Percentiles rank a stretch among this genome's conserved stretches.
These are phyloP conservation scores for Tulasnella sp. DNA, from an alignment of 768 basidiomycete genomes.

Conservation along the genomic window DNA sequence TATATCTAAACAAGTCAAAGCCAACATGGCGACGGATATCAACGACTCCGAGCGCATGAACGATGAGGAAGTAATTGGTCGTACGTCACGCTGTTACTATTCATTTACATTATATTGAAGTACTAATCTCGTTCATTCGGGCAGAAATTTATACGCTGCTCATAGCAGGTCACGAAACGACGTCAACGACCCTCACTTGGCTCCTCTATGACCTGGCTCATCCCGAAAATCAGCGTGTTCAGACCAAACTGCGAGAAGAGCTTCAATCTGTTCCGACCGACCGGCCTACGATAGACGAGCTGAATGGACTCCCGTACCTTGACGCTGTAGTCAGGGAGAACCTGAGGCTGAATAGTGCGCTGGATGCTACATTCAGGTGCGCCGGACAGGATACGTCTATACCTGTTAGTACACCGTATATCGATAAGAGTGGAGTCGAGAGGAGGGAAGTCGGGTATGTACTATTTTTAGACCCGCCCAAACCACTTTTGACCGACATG, in stretches of 20 bases:
- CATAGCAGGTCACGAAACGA: conserved; percentile 61
- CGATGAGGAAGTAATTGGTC: conserved; percentile 64
- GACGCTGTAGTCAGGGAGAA: conserved; percentile 37
- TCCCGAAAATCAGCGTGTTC: conserved; percentile 41
- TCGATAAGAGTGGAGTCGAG: conserved; percentile 27
- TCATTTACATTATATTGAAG: not conserved
- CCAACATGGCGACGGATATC: conserved; percentile 66
- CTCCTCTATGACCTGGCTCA: conserved; percentile 16
- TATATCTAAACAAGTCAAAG: conserved; percentile 46
- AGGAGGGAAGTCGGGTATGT: conserved; percentile 14
- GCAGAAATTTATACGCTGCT: not conserved
- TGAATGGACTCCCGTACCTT: conserved; percentile 42
- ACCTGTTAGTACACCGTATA: conserved; percentile 27
- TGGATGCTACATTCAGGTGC: not conserved
- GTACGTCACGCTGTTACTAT: conserved; percentile 44
- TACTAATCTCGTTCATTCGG: not conserved
- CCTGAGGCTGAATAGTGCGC: conserved; percentile 17
- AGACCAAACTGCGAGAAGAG: conserved; percentile 44
- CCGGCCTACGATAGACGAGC: conserved; percentile 38
- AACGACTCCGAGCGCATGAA: conserved; percentile 58
- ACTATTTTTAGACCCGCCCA: not conserved
- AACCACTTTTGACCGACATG: not conserved
- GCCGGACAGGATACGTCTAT: conserved; percentile 25
- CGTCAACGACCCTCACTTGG: conserved; percentile 37
- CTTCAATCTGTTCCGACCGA: conserved; percentile 35